phyloP scores from a whole-genome alignment of 163 green algal genomes.

The Chloromonas sp. region DNA sequence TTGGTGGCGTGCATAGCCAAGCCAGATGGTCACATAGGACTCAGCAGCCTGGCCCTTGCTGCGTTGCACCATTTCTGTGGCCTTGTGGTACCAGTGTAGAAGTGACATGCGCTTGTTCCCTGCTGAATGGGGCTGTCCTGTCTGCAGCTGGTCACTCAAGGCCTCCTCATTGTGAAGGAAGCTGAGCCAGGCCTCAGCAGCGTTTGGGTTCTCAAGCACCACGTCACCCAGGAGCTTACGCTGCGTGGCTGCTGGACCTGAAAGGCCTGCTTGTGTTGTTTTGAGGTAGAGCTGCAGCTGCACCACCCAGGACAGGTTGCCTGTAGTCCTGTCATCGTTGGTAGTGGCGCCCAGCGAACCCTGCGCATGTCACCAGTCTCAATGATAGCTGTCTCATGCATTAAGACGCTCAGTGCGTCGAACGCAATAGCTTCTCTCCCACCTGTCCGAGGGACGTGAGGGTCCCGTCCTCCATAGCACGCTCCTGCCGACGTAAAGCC shows the following conservation, averaged over 20 bases:
- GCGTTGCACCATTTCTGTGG: constrained; percentile 64
- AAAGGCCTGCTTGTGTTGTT: background rate
- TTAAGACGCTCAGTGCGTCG: no score
- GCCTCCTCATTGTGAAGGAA: constrained; percentile 28
- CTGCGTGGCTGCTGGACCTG: constrained; percentile 4
- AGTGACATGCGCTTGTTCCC: constrained; percentile 22
- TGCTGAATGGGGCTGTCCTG: background rate
- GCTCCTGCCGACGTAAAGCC: no score
- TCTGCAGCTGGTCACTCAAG: background rate
- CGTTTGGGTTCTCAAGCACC: constrained; percentile 21
- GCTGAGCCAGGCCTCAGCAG: constrained; percentile 20
- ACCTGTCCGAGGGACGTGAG: no score
- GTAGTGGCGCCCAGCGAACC: no score
- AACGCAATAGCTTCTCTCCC: no score
- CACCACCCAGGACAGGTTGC: constrained; percentile 21
- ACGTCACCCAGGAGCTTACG: constrained; percentile 22
- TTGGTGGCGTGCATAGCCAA: constrained; percentile 74
- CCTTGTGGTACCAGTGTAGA: constrained; percentile 61
- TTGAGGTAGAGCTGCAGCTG: constrained; percentile 27
- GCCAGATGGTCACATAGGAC: constrained; percentile 67
- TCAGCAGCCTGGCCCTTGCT: constrained; percentile 40
- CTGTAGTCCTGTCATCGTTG: constrained; percentile 24
- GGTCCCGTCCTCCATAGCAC: no score
- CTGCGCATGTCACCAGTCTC: no score
- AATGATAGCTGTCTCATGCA: no score